Conservation (phyloP, 2,329 filamentous ascomycete genomes). For the Westerdykella sp. region DNA sequence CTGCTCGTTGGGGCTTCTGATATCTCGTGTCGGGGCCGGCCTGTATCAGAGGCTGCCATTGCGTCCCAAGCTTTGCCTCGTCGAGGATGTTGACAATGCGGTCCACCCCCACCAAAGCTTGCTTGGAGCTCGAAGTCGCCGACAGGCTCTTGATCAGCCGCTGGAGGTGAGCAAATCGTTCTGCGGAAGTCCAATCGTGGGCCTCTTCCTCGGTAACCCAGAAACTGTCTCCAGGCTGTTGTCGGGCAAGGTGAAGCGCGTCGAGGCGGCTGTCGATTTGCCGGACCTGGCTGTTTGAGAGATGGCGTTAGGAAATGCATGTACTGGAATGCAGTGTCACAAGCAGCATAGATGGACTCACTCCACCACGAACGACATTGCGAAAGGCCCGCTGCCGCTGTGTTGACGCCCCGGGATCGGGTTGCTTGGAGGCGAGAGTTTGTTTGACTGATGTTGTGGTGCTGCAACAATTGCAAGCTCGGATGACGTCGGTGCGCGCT, state of each 20-base stretch:
- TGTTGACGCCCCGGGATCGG: conserved; percentile 10
- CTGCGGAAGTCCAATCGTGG: conserved; percentile 39
- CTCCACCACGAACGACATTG: conserved; percentile 41
- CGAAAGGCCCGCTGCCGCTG: conserved; percentile 11
- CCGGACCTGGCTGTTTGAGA: conserved; percentile 45
- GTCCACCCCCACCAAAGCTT: conserved; percentile 53
- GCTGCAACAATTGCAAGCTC: no score
- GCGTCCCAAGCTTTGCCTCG: conserved; percentile 51
- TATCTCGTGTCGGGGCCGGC: conserved; percentile 21
- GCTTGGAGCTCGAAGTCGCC: conserved; percentile 57
- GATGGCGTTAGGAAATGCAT: conserved; percentile 5
- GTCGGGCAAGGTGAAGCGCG: conserved; percentile 46
- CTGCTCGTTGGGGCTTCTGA: conserved; percentile 1
- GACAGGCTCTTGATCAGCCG: conserved; percentile 65
- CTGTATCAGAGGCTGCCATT: conserved; percentile 31
- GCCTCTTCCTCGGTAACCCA: conserved; percentile 29
- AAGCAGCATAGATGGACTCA: conserved; percentile 16
- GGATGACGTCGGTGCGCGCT: no score
- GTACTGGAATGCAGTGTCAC: not conserved
- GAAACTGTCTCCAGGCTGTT: conserved; percentile 20
- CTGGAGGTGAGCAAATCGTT: conserved; percentile 54
- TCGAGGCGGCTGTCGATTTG: conserved; percentile 54
- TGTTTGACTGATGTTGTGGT: not conserved
- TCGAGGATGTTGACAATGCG: conserved; percentile 57
- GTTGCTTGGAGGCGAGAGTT: not conserved